phyloP scores from a whole-genome alignment of 2,329 filamentous ascomycete species.

The Talaromyces marneffei region DNA sequence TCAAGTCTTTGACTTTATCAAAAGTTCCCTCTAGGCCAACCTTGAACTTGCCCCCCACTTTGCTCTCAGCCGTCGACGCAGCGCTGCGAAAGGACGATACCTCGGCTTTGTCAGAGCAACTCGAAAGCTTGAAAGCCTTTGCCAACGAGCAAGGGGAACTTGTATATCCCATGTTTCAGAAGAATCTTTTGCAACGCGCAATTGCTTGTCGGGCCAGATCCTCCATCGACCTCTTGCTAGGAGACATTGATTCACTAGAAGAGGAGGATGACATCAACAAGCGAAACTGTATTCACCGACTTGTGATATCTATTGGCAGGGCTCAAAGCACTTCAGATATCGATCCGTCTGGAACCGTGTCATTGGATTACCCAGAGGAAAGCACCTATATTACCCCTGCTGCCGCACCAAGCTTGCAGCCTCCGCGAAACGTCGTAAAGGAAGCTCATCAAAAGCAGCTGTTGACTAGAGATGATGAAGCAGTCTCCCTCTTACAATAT shows the following conservation, averaged over 20 bases:
- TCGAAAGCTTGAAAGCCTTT: constrained; percentile 54
- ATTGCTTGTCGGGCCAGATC: constrained; percentile 67
- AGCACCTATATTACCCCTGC: constrained; percentile 75
- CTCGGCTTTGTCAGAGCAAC: constrained; percentile 41
- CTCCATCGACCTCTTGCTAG: constrained; percentile 67
- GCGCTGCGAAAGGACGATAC: constrained; percentile 37
- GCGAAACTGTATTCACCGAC: constrained; percentile 84
- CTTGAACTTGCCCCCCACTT: constrained; percentile 61
- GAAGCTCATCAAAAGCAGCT: constrained; percentile 59
- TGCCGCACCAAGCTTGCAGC: constrained; percentile 58
- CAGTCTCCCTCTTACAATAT: constrained; percentile 60
- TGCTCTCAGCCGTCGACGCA: constrained; percentile 39
- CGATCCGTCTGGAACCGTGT: constrained; percentile 50
- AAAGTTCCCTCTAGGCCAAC: constrained; percentile 70
- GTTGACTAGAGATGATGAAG: constrained; percentile 64
- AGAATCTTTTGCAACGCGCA: constrained; percentile 40
- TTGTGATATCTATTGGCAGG: constrained; percentile 87
- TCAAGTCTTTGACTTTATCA: constrained; percentile 66
- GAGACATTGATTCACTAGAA: constrained; percentile 64
- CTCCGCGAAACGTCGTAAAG: constrained; percentile 57
- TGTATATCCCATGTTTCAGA: constrained; percentile 58
- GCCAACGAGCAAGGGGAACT: constrained; percentile 54
- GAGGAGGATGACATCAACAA: constrained; percentile 90
- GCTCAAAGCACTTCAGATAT: constrained; percentile 54
- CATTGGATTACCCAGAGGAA: constrained; percentile 47